Evolutionary conservation across 495 filamentous ascomycete genomes (phyloP).

Genomic region (Evernia prunastri): DNA sequence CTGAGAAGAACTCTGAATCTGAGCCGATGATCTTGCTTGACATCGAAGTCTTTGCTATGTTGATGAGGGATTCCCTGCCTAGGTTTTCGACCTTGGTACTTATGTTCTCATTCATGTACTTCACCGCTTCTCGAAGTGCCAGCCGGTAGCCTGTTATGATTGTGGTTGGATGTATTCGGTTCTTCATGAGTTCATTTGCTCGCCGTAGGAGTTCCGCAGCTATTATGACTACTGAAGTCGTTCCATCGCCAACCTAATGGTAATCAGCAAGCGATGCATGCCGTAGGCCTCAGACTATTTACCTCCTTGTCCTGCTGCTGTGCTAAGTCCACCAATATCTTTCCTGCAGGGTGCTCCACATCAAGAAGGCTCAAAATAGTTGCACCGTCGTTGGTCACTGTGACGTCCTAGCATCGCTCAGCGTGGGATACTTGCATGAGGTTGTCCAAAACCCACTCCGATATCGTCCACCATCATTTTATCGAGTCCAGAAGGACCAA

Average conservation of each 20-base stretch:
- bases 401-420: slow-evolving; percentile 69
- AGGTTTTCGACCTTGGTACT: slow-evolving; percentile 88
- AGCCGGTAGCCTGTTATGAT: slow-evolving; percentile 98
- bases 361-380: slow-evolving; percentile 93
- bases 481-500: slow-evolving; percentile 91
- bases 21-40: slow-evolving; percentile 96
- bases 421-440: slow-evolving; percentile 22
- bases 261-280: slow-evolving; percentile 23
- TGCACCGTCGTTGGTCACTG: slow-evolving; percentile 97
- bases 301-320: slow-evolving; percentile 98
- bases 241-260: slow-evolving; percentile 80
- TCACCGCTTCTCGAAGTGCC: slow-evolving; percentile 90
- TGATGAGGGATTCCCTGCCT: slow-evolving; percentile 81
- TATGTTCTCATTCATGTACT: slow-evolving; percentile 98
- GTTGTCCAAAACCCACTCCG: slow-evolving; percentile 53
- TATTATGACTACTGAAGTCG: slow-evolving; percentile 95
- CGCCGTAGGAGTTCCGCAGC: slow-evolving; percentile 90
- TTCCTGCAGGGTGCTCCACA: slow-evolving; percentile 95
- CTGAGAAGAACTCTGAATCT: slow-evolving; percentile 94
- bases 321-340: slow-evolving; percentile 95
- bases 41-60: slow-evolving; percentile 98
- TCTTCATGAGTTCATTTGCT: slow-evolving; percentile 97
- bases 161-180: slow-evolving; percentile 98
- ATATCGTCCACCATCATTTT: slow-evolving; percentile 99
- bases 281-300: slow-evolving; percentile 3